phyloP scores from a whole-genome alignment of 176 grass and related monocot genomes.

The maize (Zea mays) region Zm-B73-REFERENCE-NAM-5.0 NC_050099.1:238523001-238523500 shows the following conservation, averaged over 20 bases:
- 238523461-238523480: background rate
- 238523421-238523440: background rate
- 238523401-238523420: background rate
- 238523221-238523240: slow-evolving; percentile 44
- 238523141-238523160: slow-evolving; percentile 57
- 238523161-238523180: slow-evolving; percentile 73
- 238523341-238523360: background rate
- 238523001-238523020: slow-evolving; percentile 9
- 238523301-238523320: background rate
- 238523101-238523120: slow-evolving; percentile 74
- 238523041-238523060: background rate
- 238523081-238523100: slow-evolving; percentile 82
- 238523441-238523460: background rate
- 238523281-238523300: background rate
- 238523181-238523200: slow-evolving; percentile 77
- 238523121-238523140: slow-evolving; percentile 84
- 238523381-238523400: background rate
- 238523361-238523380: background rate
- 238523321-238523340: background rate
- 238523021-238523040: background rate
- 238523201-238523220: slow-evolving; percentile 52
- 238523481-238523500: background rate
- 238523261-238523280: background rate
- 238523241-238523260: background rate
- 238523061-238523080: slow-evolving; percentile 50